Conservation (phyloP, 441 rosid species). For the Eruca vesicaria region DNA sequence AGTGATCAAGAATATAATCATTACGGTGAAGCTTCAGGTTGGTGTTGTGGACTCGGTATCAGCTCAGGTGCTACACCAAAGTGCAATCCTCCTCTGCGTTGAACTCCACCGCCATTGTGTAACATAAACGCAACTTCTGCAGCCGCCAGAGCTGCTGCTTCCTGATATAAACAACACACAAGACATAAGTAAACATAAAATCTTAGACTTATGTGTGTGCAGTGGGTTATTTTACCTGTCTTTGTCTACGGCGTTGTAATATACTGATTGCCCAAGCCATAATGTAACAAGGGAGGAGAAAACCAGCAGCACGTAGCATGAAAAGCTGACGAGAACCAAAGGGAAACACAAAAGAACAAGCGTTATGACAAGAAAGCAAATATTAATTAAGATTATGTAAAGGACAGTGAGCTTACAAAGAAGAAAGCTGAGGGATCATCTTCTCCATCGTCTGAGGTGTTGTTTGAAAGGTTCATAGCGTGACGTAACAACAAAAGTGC, state of each 20-base stretch:
- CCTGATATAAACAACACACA: constrained; percentile 44
- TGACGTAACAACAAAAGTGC: constrained; percentile 64
- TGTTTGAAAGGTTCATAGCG: constrained; percentile 47
- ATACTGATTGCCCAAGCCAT: constrained; percentile 96
- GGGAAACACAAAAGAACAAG: background rate
- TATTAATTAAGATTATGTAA: background rate
- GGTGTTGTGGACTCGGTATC: constrained; percentile 48
- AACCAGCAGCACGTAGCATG: constrained; percentile 80
- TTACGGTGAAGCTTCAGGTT: constrained; percentile 45
- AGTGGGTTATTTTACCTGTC: constrained; percentile 53
- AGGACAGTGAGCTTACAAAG: constrained; percentile 39
- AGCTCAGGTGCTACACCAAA: constrained; percentile 61
- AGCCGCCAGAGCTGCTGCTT: constrained; percentile 81
- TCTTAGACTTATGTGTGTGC: background rate
- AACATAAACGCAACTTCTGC: constrained; percentile 80
- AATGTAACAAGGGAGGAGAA: constrained; percentile 87
- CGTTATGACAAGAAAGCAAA: background rate
- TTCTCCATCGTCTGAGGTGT: constrained; percentile 44
- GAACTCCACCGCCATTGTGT: constrained; percentile 46
- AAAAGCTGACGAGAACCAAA: constrained; percentile 44
- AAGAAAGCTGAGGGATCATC: constrained; percentile 55
- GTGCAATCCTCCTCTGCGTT: constrained; percentile 47
- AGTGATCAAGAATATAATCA: constrained; percentile 12
- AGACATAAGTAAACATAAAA: background rate
- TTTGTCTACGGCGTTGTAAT: constrained; percentile 81